Evolutionary conservation across 371 early-diverging fungal species (phyloP), one percentile per base, ranked within the genome.

Genomic region (Apophysomyces elegans): DNA sequence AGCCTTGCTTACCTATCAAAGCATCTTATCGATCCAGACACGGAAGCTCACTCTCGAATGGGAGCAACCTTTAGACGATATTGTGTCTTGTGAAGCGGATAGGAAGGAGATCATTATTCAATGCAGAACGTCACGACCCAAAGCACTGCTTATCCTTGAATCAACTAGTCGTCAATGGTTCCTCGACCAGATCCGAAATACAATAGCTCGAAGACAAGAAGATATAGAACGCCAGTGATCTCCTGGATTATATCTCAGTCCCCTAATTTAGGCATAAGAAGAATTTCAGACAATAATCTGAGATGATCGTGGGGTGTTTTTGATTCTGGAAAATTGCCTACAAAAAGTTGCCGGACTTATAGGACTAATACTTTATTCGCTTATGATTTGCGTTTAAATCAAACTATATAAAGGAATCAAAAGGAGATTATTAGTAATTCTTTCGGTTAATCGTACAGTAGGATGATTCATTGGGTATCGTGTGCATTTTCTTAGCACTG

Each of bases 1-100:
- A 4, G 86, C 83, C 1, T 75, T 93, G 67, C 65, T 93, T 59
- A 90, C 91, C 0, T 88, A 85, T 57, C 83, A 84, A 45, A 79
- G 87, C 8, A 76, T 93, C 32, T 65, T 90, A 47, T 70, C 90
- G 4, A 80, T 90, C 63, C 75, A 80, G 16, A 86, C 85, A 16
- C 69, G 84, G 62, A 81, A 77, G 60, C 73, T 88, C 2, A 85
- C 80, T 44, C 78, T 90, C 8, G 89, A 90, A 44, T 90, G 86
- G 84, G 80, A 76, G 37, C 65, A 73, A 12, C 64, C 58, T n/a
- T 63, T 84, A 7, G 70, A 76, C 21, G 43, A 46, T 0, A 32
- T 79, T 2, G 58, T 57, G 6, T 45, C 37, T 4, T 69, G 67
- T 12, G 47, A 66, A 13, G 16, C 43, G 5, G 45, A n/a, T 2